Evolutionary conservation across 495 filamentous ascomycete species (phyloP), one percentile per base, ranked within the genome.

Genomic region (Pseudomonodictys pantanalensis): DNA sequence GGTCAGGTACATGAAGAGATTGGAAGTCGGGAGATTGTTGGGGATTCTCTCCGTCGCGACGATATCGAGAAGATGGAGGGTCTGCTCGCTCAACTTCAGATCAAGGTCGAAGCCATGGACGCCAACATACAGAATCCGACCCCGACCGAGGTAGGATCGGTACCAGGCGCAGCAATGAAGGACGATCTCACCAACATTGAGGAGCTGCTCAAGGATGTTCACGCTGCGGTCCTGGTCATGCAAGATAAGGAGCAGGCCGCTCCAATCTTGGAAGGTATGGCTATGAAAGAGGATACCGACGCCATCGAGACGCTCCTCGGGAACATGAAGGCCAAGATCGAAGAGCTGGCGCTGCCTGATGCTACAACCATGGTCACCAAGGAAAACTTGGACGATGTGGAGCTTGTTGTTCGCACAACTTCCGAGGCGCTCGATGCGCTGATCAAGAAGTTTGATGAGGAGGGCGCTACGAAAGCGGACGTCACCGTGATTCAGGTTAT

Each of bases 251-350:
- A 58, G 29, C 51, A 18, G 12, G 4, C 81, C 20, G 76, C 61
- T 26, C 39, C 71, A 48, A 72, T 25, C 54, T 17, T 56, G 0
- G 73, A 79, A 18, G 80, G 81, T 41, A 70, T 85, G 1, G 85
- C 87, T 7, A 85, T 83, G 41, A 90, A 89, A 66, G 88, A 92
- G 56, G 90, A 96, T 63, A 87, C 87, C 2, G 83, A 90, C 56
- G 88, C 86, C n/a, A 90, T 97, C 53, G 91, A 96, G 70, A 91
- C 85, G 0, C 80, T 97, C 43, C 80, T 97, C 22, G 81, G 86
- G 45, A 92, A 91, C 68, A 89, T 89, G 18, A 95, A 95, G 64
- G 81, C 86, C 9, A 85, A 87, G 46, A 76, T 96, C 38, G 91
- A 96, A 30, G 90, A 91, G 29, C 74, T 93, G 41, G 77, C 78